Percentiles rank a stretch among this genome's conserved stretches.
These are phyloP conservation scores for Bimuria novae-zelandiae DNA, from an alignment of 2,329 filamentous ascomycete species.

Conservation along the genomic window DNA sequence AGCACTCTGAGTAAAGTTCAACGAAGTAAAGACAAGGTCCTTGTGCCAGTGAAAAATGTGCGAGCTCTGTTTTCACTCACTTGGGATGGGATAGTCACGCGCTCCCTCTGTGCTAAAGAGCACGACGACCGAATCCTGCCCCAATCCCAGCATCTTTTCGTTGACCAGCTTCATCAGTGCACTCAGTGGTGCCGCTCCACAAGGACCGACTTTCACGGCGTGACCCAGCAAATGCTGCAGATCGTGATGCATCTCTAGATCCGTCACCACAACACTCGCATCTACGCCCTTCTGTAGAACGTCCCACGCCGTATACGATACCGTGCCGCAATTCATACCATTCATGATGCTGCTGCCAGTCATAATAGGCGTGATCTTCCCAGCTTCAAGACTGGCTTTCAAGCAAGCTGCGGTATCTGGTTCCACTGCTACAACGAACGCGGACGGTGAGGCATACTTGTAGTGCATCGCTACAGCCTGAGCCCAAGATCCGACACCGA, in stretches of 20 bases:
- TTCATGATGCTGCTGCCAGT: slow-evolving; percentile 72
- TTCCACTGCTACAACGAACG: slow-evolving; percentile 69
- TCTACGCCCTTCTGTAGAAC: slow-evolving; percentile 63
- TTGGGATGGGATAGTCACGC: slow-evolving; percentile 23
- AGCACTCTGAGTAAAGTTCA: no score
- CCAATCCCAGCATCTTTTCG: slow-evolving; percentile 43
- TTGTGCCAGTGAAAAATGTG: no score
- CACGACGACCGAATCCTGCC: slow-evolving; percentile 62
- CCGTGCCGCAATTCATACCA: slow-evolving; percentile 73
- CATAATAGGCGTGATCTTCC: slow-evolving; percentile 54
- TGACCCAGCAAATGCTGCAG: slow-evolving; percentile 57
- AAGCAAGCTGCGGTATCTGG: slow-evolving; percentile 68
- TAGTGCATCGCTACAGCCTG: slow-evolving; percentile 71
- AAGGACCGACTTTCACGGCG: slow-evolving; percentile 62
- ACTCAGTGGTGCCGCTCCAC: slow-evolving; percentile 63
- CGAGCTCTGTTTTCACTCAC: no score
- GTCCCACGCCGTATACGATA: slow-evolving; percentile 69
- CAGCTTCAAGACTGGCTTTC: slow-evolving; percentile 55
- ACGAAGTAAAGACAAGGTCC: no score
- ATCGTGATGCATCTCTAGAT: slow-evolving; percentile 65
- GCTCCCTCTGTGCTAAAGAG: slow-evolving; percentile 70
- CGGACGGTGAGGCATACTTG: slow-evolving; percentile 51
- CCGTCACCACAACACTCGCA: slow-evolving; percentile 63
- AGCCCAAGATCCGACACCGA: slow-evolving; percentile 74
- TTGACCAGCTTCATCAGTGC: slow-evolving; percentile 58